phyloP scores from a whole-genome alignment of 192 early-diverging fungal species.

The Podila clonocystis region DNA sequence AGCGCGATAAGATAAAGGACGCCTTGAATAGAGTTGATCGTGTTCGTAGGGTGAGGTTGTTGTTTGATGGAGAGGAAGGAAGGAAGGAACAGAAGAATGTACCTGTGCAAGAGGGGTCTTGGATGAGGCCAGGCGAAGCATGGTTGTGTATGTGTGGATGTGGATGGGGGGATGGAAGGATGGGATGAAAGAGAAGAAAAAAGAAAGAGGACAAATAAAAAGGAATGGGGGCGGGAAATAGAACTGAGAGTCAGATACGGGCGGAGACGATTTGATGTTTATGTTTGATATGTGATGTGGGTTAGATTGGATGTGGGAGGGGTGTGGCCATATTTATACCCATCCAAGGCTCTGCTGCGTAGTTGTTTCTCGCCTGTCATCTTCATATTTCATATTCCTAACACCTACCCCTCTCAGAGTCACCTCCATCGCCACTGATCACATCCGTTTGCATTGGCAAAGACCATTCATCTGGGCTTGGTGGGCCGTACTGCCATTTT shows the following conservation, averaged over 20 bases:
- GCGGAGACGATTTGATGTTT: background rate
- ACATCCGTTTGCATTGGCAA: no score
- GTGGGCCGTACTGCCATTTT: no score
- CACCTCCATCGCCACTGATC: no score
- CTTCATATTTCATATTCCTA: no score
- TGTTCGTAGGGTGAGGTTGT: background rate
- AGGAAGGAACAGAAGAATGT: background rate
- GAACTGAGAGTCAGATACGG: background rate
- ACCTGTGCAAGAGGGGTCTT: constrained; percentile 42
- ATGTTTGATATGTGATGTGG: background rate
- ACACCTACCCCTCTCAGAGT: no score
- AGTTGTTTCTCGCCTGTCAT: no score
- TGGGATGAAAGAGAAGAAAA: constrained; percentile 2
- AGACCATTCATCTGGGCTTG: no score
- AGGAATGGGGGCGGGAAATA: constrained; percentile 1
- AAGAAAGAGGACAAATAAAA: background rate
- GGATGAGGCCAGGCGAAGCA: constrained; percentile 48
- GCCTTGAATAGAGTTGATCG: background rate
- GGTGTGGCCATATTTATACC: no score
- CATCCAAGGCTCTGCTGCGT: no score
- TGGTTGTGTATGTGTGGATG: constrained; percentile 15
- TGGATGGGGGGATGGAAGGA: constrained; percentile 6
- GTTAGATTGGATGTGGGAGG: no score
- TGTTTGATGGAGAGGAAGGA: background rate
- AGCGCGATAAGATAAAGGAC: background rate